These are phyloP conservation scores for Fusarium staphyleae DNA, from an alignment of 2,329 filamentous ascomycete genomes.

Conservation along the genomic window DNA sequence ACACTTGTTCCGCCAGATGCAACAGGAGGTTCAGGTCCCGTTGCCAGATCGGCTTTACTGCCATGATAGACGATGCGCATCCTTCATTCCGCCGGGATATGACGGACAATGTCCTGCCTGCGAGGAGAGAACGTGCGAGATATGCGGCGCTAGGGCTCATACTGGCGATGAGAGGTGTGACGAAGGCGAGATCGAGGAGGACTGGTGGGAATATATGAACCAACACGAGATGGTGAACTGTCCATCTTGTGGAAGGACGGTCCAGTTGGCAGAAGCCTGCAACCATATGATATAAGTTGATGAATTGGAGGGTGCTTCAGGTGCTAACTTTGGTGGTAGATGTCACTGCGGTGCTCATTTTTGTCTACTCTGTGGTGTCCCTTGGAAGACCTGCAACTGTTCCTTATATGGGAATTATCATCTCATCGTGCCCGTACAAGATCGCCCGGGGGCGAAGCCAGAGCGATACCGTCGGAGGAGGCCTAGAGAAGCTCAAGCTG, in stretches of 20 bases:
- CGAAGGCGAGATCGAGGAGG: conserved; percentile 21
- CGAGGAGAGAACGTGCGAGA: conserved; percentile 18
- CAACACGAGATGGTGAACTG: conserved; percentile 33
- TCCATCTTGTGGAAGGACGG: conserved; percentile 32
- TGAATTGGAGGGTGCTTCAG: background rate
- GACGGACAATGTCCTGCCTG: conserved; percentile 21
- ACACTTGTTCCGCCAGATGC: conserved; percentile 30
- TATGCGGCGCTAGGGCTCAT: conserved; percentile 19
- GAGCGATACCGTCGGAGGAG: conserved; percentile 19
- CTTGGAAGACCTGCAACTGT: conserved; percentile 52
- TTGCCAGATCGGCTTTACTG: conserved; percentile 33
- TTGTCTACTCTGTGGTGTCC: conserved; percentile 55
- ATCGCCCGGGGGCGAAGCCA: conserved; percentile 30
- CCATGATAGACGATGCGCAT: conserved; percentile 27
- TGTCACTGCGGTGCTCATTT: conserved; percentile 58
- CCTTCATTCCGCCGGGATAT: conserved; percentile 27
- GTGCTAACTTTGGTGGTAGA: background rate
- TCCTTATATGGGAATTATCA: conserved; percentile 5
- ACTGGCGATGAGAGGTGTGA: conserved; percentile 7
- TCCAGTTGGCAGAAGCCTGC: conserved; percentile 32
- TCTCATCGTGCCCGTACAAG: conserved; percentile 8
- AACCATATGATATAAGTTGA: conserved; percentile 37
- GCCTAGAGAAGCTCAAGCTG: background rate
- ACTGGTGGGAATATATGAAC: conserved; percentile 40
- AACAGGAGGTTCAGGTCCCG: conserved; percentile 14